Percentiles rank a stretch among this genome's conserved stretches.
Conservation (phyloP, 768 basidiomycete genomes). For the Russula compacta region DNA sequence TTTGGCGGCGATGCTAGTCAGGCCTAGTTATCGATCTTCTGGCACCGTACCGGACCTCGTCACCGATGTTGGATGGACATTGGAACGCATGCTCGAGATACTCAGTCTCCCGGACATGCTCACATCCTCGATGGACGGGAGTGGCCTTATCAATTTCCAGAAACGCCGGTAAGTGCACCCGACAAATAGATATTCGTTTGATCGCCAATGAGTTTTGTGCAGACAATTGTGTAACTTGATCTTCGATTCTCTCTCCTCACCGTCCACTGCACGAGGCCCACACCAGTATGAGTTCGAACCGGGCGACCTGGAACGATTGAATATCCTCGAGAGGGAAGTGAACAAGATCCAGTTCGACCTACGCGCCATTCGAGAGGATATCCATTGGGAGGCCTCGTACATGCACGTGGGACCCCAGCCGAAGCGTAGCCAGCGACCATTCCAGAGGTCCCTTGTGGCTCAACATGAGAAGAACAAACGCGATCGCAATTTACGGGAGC, state of each 20-base stretch:
- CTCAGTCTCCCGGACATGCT: slow-evolving; percentile 66
- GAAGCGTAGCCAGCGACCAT: slow-evolving; percentile 52
- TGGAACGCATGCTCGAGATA: slow-evolving; percentile 75
- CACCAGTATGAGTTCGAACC: slow-evolving; percentile 50
- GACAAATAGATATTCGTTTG: not conserved
- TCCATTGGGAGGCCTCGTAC: slow-evolving; percentile 50
- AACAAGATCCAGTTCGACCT: slow-evolving; percentile 53
- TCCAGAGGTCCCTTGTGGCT: slow-evolving; percentile 49
- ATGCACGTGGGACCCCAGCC: slow-evolving; percentile 38
- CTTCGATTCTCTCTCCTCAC: slow-evolving; percentile 39
- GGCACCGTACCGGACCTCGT: slow-evolving; percentile 44
- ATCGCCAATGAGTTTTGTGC: slow-evolving; percentile 18
- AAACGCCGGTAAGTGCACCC: slow-evolving; percentile 56
- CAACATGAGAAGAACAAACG: slow-evolving; percentile 81
- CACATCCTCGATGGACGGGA: slow-evolving; percentile 43
- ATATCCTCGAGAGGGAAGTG: slow-evolving; percentile 66
- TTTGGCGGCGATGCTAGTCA: slow-evolving; percentile 45
- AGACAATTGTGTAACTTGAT: slow-evolving; percentile 66
- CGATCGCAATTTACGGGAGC: slow-evolving; percentile 59
- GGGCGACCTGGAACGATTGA: slow-evolving; percentile 65
- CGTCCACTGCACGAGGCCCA: slow-evolving; percentile 35
- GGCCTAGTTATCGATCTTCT: slow-evolving; percentile 34
- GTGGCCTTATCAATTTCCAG: slow-evolving; percentile 66
- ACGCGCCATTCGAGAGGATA: slow-evolving; percentile 69
- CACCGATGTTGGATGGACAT: slow-evolving; percentile 73